Conservation (phyloP, 2,329 filamentous ascomycete genomes). For the Moelleriella libera region DNA sequence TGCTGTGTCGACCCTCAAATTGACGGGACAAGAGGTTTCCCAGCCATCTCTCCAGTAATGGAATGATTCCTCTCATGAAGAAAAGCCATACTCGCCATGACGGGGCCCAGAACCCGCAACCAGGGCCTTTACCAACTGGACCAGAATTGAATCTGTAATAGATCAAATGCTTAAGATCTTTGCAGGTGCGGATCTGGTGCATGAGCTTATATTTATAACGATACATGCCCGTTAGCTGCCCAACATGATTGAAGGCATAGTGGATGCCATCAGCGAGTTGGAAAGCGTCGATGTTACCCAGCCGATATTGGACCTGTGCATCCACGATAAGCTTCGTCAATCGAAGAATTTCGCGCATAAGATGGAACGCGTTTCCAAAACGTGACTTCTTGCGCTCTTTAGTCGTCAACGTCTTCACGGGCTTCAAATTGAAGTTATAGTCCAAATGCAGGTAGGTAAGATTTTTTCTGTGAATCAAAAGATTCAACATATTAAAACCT, state of each 20-base stretch:
- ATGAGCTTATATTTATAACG: constrained; percentile 99
- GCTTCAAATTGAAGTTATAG: constrained; percentile 99
- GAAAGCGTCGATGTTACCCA: constrained; percentile 98
- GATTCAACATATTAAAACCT: constrained; percentile 97
- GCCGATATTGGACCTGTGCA: constrained; percentile 90
- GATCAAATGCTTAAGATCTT: constrained; percentile 96
- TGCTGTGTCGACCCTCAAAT: constrained; percentile 96
- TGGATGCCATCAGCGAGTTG: constrained; percentile 95
- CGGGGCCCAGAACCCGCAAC: constrained; percentile 97
- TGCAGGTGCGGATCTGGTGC: constrained; percentile 98
- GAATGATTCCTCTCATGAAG: constrained; percentile 98
- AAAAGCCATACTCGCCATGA: constrained; percentile 99
- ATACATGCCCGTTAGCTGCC: constrained; percentile 98
- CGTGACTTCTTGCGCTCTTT: constrained; percentile 99
- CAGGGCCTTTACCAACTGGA: constrained; percentile 90
- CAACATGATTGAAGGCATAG: constrained; percentile 99
- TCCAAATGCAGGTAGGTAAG: constrained; percentile 95
- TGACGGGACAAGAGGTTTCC: constrained; percentile 93
- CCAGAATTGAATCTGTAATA: constrained; percentile 98
- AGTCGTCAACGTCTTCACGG: constrained; percentile 94
- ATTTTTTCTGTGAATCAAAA: constrained; percentile 96
- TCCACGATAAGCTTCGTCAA: constrained; percentile 97
- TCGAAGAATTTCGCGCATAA: constrained; percentile 95
- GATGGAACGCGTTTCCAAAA: constrained; percentile 96
- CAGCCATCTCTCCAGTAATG: constrained; percentile 89